Conservation (phyloP, 768 basidiomycete genomes). For the Trametes coccinea region DNA sequence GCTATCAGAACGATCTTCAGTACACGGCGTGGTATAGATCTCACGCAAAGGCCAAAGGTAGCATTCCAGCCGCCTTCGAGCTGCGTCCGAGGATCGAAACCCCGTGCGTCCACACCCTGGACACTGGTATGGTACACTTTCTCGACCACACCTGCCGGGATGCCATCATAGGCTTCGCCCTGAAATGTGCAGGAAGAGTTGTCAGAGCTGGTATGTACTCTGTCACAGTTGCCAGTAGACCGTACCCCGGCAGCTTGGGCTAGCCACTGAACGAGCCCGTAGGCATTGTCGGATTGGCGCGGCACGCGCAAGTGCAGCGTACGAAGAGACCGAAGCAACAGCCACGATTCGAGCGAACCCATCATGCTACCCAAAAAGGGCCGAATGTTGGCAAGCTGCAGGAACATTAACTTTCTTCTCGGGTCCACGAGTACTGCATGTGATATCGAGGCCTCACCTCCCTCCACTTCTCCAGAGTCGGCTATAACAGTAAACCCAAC, state of each 20-base stretch:
- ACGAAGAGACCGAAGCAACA: constrained; percentile 79
- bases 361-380: constrained; percentile 64
- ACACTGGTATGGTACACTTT: constrained; percentile 79
- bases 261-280: constrained; percentile 77
- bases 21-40: constrained; percentile 19
- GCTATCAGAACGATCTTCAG: background rate
- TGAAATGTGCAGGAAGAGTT: constrained; percentile 28
- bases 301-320: constrained; percentile 79
- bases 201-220: background rate
- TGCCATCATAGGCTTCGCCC: constrained; percentile 63
- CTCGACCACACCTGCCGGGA: constrained; percentile 65
- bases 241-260: constrained; percentile 39
- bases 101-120: constrained; percentile 59
- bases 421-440: too few species aligned
- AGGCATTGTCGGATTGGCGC: constrained; percentile 77
- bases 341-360: constrained; percentile 83
- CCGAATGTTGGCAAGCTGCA: constrained; percentile 65
- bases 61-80: constrained; percentile 79
- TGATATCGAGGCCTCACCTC: too few species aligned
- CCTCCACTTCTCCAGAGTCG: constrained; percentile 63
- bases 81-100: constrained; percentile 65
- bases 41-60: constrained; percentile 68
- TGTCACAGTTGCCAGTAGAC: background rate
- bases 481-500: too few species aligned
- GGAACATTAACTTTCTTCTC: too few species aligned